Percentiles rank a stretch among this genome's conserved stretches.
Conservation (phyloP, 768 basidiomycete genomes). For the Leccinum barrowsii region DNA sequence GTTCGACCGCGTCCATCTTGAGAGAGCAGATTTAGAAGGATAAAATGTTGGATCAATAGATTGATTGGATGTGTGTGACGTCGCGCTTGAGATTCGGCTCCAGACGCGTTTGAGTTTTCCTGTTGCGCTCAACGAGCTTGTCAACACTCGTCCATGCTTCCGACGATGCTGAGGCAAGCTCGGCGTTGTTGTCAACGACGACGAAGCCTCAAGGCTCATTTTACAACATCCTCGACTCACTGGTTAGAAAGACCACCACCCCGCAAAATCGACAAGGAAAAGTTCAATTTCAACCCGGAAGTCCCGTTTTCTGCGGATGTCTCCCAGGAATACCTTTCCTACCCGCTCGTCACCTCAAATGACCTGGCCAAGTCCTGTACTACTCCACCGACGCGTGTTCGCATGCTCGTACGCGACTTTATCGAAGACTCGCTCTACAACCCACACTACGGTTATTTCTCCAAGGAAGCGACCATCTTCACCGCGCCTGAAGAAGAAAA, state of each 20-base stretch:
- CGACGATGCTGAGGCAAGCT: conserved; percentile 15
- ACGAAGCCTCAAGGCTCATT: conserved; percentile 22
- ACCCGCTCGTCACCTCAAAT: conserved; percentile 66
- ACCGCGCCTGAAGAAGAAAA: conserved; percentile 45
- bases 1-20: conserved; percentile 43
- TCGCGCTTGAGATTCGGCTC: neutral
- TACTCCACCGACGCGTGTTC: conserved; percentile 73
- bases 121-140: neutral
- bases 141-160: conserved; percentile 19
- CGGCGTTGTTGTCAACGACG: conserved; percentile 20
- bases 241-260: conserved; percentile 12
- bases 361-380: conserved; percentile 49
- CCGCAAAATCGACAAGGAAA: conserved; percentile 38
- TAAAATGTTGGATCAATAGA: neutral
- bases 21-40: neutral
- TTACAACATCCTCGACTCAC: conserved; percentile 19
- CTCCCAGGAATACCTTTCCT: conserved; percentile 43
- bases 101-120: conserved; percentile 2
- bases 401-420: conserved; percentile 94
- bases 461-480: conserved; percentile 89
- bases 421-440: conserved; percentile 98
- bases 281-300: conserved; percentile 75
- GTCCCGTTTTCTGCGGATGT: conserved; percentile 50
- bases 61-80: neutral
- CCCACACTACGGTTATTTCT: conserved; percentile 96